Conservation (phyloP, 2,329 filamentous ascomycete genomes). For the Claviceps sorghi region DNA sequence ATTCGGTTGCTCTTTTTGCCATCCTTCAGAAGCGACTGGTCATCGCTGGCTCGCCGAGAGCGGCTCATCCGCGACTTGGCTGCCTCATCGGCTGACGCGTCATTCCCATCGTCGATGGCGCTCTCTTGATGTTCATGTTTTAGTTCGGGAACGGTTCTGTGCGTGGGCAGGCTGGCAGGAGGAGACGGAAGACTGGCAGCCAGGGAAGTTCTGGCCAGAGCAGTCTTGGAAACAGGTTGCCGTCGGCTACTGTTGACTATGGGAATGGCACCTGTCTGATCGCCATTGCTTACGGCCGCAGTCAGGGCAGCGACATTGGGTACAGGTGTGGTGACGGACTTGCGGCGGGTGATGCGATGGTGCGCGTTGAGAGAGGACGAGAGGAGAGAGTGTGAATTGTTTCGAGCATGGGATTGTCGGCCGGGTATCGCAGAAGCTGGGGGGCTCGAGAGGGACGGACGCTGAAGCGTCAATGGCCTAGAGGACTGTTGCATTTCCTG, state of each 20-base stretch:
- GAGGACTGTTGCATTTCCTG: slow-evolving; percentile 52
- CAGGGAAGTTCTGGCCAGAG: slow-evolving; percentile 11
- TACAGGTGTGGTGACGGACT: slow-evolving; percentile 71
- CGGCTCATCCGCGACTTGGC: slow-evolving; percentile 34
- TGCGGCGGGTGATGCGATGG: slow-evolving; percentile 80
- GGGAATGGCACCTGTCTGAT: slow-evolving; percentile 38
- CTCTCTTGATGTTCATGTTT: slow-evolving; percentile 40
- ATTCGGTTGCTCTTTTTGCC: slow-evolving; percentile 71
- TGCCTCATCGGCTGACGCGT: slow-evolving; percentile 41
- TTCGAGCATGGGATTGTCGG: slow-evolving; percentile 54
- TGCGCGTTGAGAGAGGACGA: slow-evolving; percentile 62
- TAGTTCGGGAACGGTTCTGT: slow-evolving; percentile 34
- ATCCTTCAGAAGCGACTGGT: slow-evolving; percentile 65
- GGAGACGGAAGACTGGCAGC: slow-evolving; percentile 46
- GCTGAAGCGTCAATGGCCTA: slow-evolving; percentile 51
- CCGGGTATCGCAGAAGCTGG: slow-evolving; percentile 41
- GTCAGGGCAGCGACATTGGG: slow-evolving; percentile 63
- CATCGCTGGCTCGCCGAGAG: slow-evolving; percentile 62
- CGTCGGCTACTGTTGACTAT: slow-evolving; percentile 47
- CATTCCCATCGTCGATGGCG: slow-evolving; percentile 54
- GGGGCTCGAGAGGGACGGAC: slow-evolving; percentile 43
- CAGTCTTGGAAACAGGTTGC: slow-evolving; percentile 53
- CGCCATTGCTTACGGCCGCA: slow-evolving; percentile 56
- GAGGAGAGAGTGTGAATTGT: slow-evolving; percentile 70
- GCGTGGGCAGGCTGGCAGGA: slow-evolving; percentile 52